A percentile compares a stretch with the other conserved stretches of the same genome.
phyloP scores from a whole-genome alignment of 2,329 filamentous ascomycete species.

The Dendryphion nanum region DNA sequence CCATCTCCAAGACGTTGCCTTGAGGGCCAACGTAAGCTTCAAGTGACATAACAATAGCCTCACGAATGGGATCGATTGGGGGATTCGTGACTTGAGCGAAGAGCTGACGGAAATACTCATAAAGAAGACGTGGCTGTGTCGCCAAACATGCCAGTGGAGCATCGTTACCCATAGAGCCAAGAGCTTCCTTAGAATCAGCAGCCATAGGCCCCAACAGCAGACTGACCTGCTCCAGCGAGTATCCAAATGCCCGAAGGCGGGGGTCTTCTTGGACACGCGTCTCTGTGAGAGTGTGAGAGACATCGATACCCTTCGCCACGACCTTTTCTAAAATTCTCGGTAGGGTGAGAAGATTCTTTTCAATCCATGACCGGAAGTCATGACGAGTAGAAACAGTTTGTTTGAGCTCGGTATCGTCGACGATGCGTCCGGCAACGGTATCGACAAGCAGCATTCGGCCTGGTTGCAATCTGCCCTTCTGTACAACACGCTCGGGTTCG shows the following conservation, averaged over 20 bases:
- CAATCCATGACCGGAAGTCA: constrained; percentile 86
- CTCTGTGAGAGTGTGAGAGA: constrained; percentile 66
- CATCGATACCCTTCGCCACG: constrained; percentile 57
- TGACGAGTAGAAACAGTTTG: constrained; percentile 79
- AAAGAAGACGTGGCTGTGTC: constrained; percentile 82
- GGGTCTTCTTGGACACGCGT: constrained; percentile 78
- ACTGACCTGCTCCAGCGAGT: constrained; percentile 93
- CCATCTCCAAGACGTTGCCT: constrained; percentile 93
- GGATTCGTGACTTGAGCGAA: constrained; percentile 98
- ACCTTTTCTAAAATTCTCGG: constrained; percentile 69
- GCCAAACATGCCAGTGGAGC: constrained; percentile 88
- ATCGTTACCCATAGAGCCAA: constrained; percentile 98
- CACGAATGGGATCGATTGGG: constrained; percentile 93
- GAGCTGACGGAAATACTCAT: constrained; percentile 96
- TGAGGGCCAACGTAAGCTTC: constrained; percentile 96
- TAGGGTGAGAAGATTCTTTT: constrained; percentile 79
- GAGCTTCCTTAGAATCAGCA: constrained; percentile 92
- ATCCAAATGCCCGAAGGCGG: constrained; percentile 81
- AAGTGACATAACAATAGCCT: constrained; percentile 97
- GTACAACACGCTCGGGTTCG: constrained; percentile 83
- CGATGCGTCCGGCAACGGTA: constrained; percentile 85
- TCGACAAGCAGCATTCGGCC: constrained; percentile 96
- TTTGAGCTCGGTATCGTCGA: constrained; percentile 92
- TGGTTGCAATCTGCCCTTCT: constrained; percentile 91
- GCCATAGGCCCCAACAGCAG: constrained; percentile 92